phyloP scores from a whole-genome alignment of 2,329 filamentous ascomycete species.

The Raffaelea ambrosiae region DNA sequence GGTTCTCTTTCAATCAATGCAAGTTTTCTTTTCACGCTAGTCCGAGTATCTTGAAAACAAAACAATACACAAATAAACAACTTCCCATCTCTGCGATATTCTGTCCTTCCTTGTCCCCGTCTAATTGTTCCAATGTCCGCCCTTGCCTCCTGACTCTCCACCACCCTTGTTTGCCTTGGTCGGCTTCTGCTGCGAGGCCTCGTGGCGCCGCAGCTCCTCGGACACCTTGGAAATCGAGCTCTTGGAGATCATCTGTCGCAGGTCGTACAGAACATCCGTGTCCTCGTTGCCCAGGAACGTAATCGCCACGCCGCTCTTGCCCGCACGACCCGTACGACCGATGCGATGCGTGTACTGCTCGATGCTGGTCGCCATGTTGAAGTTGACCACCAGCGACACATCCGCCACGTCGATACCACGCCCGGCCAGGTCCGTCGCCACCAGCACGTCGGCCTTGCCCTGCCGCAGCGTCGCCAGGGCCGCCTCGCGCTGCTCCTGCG shows the following conservation, averaged over 20 bases:
- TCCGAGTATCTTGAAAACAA: too few species aligned
- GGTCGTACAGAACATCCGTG: slow-evolving; percentile 80
- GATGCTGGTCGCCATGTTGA: slow-evolving; percentile 94
- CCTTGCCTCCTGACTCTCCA: slow-evolving; percentile 17
- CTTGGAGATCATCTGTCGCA: slow-evolving; percentile 93
- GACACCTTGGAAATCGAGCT: slow-evolving; percentile 80
- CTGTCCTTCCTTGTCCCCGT: too few species aligned
- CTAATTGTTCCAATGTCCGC: slow-evolving; percentile 14
- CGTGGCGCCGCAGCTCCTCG: slow-evolving; percentile 82
- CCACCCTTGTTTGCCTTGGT: slow-evolving; percentile 16
- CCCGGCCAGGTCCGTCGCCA: slow-evolving; percentile 91
- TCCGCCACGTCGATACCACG: slow-evolving; percentile 97
- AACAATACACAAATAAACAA: too few species aligned
- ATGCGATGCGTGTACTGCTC: slow-evolving; percentile 96
- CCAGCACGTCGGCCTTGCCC: slow-evolving; percentile 75
- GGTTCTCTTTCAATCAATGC: too few species aligned
- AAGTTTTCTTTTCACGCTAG: too few species aligned
- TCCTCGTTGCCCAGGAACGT: slow-evolving; percentile 94
- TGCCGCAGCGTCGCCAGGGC: slow-evolving; percentile 78
- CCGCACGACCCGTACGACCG: slow-evolving; percentile 92
- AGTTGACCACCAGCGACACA: slow-evolving; percentile 91
- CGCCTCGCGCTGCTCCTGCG: slow-evolving; percentile 94
- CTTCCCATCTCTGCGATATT: too few species aligned
- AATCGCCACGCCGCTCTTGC: slow-evolving; percentile 91
- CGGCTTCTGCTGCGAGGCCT: slow-evolving; percentile 81